These are phyloP conservation scores for Saturnispora besseyi DNA, from an alignment of 805 yeast genomes.

Conservation along the genomic window DNA sequence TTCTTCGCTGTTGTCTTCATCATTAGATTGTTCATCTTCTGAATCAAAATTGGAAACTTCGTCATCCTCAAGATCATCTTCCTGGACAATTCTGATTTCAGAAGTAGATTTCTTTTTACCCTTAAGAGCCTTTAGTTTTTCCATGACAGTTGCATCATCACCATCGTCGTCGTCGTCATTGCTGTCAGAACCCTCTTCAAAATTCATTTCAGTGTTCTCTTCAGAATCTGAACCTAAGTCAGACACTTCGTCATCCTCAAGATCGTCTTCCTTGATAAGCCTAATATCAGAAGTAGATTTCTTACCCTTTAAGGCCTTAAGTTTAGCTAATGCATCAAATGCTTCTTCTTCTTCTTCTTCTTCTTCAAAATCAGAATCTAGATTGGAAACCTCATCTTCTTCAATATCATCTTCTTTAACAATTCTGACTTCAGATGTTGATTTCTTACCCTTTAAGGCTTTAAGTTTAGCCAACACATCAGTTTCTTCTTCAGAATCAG, in stretches of 20 bases:
- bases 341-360: slow-evolving; percentile 19
- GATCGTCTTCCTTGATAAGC: slow-evolving; percentile 17
- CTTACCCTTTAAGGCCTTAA: slow-evolving; percentile 33
- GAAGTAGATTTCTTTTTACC: slow-evolving; percentile 22
- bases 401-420: slow-evolving; percentile 22
- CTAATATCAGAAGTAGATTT: slow-evolving; percentile 14
- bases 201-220: slow-evolving; percentile 20
- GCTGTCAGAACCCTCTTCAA: slow-evolving; percentile 8
- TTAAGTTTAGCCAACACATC: slow-evolving; percentile 15
- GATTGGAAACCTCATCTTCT: slow-evolving; percentile 14
- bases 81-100: slow-evolving; percentile 26
- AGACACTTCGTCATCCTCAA: slow-evolving; percentile 15
- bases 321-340: slow-evolving; percentile 20
- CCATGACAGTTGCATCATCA: slow-evolving; percentile 17
- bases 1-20: slow-evolving; percentile 12
- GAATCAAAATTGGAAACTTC: slow-evolving; percentile 12
- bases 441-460: slow-evolving; percentile 20
- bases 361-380: slow-evolving; percentile 12
- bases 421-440: slow-evolving; percentile 26
- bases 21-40: slow-evolving; percentile 10
- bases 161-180: slow-evolving; percentile 24
- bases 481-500: slow-evolving; percentile 11
- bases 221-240: slow-evolving; percentile 8
- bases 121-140: slow-evolving; percentile 18
- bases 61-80: slow-evolving; percentile 21